A percentile compares a stretch with the other conserved stretches of the same genome.
phyloP scores from a whole-genome alignment of 768 basidiomycete genomes.

The Lactifluus piperatus region DNA sequence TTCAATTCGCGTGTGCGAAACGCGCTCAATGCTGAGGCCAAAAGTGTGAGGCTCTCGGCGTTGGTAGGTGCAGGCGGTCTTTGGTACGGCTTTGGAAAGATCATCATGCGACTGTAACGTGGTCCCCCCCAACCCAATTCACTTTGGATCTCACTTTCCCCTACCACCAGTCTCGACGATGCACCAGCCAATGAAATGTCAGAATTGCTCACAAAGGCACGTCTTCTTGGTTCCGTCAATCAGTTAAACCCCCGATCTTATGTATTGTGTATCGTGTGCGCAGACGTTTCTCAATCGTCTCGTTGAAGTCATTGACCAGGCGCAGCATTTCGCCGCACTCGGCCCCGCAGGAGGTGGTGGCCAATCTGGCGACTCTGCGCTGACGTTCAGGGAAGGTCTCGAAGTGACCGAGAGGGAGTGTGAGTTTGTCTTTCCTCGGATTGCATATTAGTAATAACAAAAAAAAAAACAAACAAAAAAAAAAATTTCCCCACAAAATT shows the following conservation, averaged over 20 bases:
- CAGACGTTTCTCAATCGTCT: constrained; percentile 74
- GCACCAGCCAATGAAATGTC: constrained; percentile 66
- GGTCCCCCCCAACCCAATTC: not conserved
- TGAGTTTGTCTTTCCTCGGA: constrained; percentile 33
- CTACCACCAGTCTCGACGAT: constrained; percentile 55
- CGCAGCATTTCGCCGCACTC: constrained; percentile 75
- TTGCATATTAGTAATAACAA: not conserved
- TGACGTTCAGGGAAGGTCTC: constrained; percentile 81
- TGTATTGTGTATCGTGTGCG: not conserved
- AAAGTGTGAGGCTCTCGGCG: constrained; percentile 71
- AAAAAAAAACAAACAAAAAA: not conserved
- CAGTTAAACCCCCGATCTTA: no score
- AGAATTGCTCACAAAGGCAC: constrained; percentile 56
- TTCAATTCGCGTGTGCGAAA: constrained; percentile 73
- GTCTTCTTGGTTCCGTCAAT: constrained; percentile 20
- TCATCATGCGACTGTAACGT: constrained; percentile 75
- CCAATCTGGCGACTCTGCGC: constrained; percentile 48
- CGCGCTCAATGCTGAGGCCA: constrained; percentile 82
- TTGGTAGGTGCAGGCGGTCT: constrained; percentile 81
- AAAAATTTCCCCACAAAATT: not conserved
- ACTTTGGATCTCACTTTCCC: not conserved
- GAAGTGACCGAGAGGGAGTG: constrained; percentile 89
- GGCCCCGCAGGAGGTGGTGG: constrained; percentile 49
- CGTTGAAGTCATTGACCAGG: constrained; percentile 76
- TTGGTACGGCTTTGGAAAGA: constrained; percentile 91